Evolutionary conservation across 1,284 basidiomycete species (phyloP).

Genomic region (Coniferiporia sulphurascens): DNA sequence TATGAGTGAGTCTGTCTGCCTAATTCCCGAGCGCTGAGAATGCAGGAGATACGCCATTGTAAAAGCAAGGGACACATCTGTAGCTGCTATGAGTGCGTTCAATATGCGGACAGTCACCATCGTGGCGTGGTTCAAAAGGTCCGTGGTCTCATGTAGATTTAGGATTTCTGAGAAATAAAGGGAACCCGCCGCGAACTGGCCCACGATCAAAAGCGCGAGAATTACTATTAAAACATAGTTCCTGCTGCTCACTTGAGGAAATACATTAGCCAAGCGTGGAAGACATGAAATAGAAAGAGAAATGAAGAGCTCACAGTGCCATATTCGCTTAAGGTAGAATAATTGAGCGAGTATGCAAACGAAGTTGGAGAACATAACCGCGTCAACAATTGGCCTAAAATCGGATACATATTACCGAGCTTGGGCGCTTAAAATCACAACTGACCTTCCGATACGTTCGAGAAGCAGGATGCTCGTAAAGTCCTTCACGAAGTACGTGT

Average conservation of each 20-base stretch:
- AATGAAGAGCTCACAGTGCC: background rate
- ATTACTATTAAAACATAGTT: background rate
- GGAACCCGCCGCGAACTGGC: background rate
- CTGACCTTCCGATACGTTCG: background rate
- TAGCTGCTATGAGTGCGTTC: background rate
- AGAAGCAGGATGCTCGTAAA: background rate
- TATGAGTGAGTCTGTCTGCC: conserved; percentile 7
- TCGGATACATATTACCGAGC: background rate
- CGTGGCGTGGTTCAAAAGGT: background rate
- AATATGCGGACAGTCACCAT: background rate
- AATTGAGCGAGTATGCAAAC: background rate
- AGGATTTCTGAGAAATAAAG: background rate
- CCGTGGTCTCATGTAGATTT: background rate
- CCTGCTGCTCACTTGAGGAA: conserved; percentile 1
- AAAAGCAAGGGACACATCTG: background rate
- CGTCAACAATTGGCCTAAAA: background rate
- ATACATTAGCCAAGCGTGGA: background rate
- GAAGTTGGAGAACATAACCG: background rate
- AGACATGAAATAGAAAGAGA: background rate
- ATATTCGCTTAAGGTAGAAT: background rate
- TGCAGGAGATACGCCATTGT: background rate
- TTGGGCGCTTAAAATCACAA: background rate
- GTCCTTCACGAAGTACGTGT: background rate
- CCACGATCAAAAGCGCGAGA: background rate
- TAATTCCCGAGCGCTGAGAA: conserved; percentile 1